phyloP scores from a whole-genome alignment of 345 rosid genomes.

The Ailanthus altissimus region DNA sequence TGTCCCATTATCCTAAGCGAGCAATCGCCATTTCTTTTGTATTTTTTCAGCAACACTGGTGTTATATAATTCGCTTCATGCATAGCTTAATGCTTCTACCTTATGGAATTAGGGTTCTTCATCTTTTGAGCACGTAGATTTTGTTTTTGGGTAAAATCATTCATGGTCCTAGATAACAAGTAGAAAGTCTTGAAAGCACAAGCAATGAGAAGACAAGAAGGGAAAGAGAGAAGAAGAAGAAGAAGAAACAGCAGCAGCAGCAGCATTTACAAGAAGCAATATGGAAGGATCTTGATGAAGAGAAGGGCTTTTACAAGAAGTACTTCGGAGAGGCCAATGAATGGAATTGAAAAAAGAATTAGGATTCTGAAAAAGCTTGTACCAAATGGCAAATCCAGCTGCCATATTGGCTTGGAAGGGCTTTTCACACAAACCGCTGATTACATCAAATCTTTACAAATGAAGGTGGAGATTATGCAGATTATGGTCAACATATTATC shows the following conservation, averaged over 20 bases:
- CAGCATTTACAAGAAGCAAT: slow-evolving; percentile 1
- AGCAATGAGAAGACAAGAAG: not conserved
- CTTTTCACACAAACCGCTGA: slow-evolving; percentile 17
- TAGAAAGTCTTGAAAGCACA: not conserved
- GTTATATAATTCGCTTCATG: not conserved
- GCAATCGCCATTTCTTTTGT: not conserved
- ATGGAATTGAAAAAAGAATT: slow-evolving; percentile 1
- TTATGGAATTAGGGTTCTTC: not conserved
- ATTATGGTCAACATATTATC: slow-evolving; percentile 5
- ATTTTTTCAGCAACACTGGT: not conserved
- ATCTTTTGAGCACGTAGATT: not conserved
- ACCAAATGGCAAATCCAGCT: not conserved
- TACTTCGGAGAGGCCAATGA: not conserved
- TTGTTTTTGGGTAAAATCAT: not conserved
- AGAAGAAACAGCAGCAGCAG: too few relatives aligned
- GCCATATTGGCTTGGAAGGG: not conserved
- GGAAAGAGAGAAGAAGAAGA: not conserved
- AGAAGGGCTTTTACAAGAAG: not conserved
- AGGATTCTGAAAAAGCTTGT: slow-evolving; percentile 13
- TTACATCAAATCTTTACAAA: slow-evolving; percentile 18
- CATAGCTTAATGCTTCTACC: not conserved
- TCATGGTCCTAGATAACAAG: not conserved
- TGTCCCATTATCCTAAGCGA: not conserved
- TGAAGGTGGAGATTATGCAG: slow-evolving; percentile 19
- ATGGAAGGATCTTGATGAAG: not conserved